Conservation (phyloP, 2,329 filamentous ascomycete species). For the Phialophora expanda region DNA sequence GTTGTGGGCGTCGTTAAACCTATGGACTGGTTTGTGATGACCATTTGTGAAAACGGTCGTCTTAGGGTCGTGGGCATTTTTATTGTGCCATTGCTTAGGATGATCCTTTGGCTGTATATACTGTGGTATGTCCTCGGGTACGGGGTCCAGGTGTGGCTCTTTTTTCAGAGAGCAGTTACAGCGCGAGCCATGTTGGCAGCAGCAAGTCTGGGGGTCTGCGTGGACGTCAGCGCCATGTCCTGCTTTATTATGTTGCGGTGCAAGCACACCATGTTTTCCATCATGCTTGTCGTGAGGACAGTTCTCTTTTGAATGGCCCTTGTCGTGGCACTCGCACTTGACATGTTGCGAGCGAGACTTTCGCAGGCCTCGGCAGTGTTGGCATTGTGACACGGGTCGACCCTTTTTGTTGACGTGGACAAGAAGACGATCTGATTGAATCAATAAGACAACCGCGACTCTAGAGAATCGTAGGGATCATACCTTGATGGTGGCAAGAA, state of each 20-base stretch:
- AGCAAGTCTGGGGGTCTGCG: constrained; percentile 42
- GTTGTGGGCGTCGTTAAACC: constrained; percentile 69
- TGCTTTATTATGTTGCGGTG: no score
- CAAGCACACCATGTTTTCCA: constrained; percentile 43
- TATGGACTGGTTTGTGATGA: constrained; percentile 68
- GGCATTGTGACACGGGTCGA: constrained; percentile 94
- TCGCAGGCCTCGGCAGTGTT: constrained; percentile 93
- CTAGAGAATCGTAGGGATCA: constrained; percentile 48
- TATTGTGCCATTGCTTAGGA: constrained; percentile 61
- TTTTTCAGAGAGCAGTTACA: constrained; percentile 67
- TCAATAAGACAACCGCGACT: neutral
- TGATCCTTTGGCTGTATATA: constrained; percentile 51
- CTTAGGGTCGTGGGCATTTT: constrained; percentile 59
- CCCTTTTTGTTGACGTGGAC: constrained; percentile 98
- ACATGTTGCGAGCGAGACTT: constrained; percentile 94
- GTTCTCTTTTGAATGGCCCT: constrained; percentile 55
- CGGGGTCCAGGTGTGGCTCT: constrained; percentile 57
- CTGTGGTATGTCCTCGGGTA: constrained; percentile 48
- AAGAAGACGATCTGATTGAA: constrained; percentile 76
- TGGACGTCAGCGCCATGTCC: constrained; percentile 6
- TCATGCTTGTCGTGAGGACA: constrained; percentile 45
- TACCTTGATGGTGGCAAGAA: constrained; percentile 96
- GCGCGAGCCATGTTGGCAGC: constrained; percentile 64
- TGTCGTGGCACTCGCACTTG: constrained; percentile 96
- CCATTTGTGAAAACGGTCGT: constrained; percentile 67